A percentile compares a stretch with the other conserved stretches of the same genome.
These are phyloP conservation scores for Acanthamoeba castellanii DNA, from an alignment of 208 protist species.

Conservation along the genomic window DNA sequence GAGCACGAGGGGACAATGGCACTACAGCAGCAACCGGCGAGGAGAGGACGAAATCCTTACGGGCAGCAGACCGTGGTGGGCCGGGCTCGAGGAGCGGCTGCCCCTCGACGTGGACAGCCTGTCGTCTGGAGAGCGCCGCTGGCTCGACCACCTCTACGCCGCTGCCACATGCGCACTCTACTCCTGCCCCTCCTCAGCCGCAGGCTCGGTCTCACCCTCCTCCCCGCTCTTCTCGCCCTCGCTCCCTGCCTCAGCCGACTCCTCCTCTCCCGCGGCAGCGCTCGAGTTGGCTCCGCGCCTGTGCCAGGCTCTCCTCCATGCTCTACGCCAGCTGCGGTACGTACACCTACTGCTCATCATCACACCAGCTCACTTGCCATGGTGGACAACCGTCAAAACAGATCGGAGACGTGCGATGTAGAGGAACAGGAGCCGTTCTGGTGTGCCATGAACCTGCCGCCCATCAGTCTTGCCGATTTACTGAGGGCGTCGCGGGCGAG, in stretches of 20 bases:
- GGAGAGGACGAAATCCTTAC: too few species aligned
- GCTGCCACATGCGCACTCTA: not conserved
- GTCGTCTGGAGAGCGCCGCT: not conserved
- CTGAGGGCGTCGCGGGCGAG: not conserved
- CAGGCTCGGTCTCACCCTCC: not conserved
- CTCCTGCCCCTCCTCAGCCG: not conserved
- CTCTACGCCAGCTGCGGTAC: not conserved
- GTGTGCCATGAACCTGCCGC: not conserved
- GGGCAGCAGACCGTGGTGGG: not conserved
- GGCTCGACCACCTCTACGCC: not conserved
- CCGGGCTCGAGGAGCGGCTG: not conserved
- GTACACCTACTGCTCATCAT: not conserved
- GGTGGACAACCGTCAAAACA: not conserved
- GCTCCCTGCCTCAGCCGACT: not conserved
- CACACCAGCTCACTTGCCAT: not conserved
- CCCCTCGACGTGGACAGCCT: not conserved
- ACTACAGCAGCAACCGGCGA: too few species aligned
- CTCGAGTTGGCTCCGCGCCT: not conserved
- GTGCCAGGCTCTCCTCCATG: not conserved
- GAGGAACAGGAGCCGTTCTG: not conserved
- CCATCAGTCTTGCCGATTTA: not conserved
- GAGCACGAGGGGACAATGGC: too few species aligned
- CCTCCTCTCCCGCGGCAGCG: not conserved
- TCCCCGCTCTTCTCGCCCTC: not conserved
- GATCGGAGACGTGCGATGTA: not conserved